Percentiles rank a stretch among this genome's conserved stretches.
These are phyloP conservation scores for Phaffia rhodozyma DNA, from an alignment of 1,284 basidiomycete species.

Conservation along the genomic window DNA sequence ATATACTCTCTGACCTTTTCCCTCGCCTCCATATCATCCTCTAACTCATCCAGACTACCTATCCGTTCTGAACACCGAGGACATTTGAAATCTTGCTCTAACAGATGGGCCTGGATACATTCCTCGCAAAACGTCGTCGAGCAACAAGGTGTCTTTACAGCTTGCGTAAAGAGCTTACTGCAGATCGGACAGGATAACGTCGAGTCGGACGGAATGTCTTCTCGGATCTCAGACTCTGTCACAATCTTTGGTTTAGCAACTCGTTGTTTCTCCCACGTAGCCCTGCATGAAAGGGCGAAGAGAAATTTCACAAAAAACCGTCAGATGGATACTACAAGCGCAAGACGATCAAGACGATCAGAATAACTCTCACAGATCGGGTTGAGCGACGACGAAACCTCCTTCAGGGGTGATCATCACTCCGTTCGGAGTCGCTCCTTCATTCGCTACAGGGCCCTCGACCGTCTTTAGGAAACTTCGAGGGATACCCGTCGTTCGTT, in stretches of 20 bases:
- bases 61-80: conserved; percentile 78
- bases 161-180: conserved; percentile 75
- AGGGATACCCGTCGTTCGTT: conserved; percentile 94
- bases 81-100: conserved; percentile 86
- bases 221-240: conserved; percentile 72
- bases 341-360: neutral
- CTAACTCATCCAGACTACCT: conserved; percentile 67
- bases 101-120: conserved; percentile 77
- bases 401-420: conserved; percentile 96
- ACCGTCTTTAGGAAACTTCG: conserved; percentile 94
- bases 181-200: conserved; percentile 75
- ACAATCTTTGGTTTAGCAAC: conserved; percentile 60
- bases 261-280: conserved; percentile 80
- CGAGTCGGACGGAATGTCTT: conserved; percentile 59
- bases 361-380: conserved; percentile 59
- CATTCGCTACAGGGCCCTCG: conserved; percentile 60
- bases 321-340: conserved; percentile 9
- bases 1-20: conserved; percentile 67
- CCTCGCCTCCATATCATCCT: conserved; percentile 63
- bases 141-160: conserved; percentile 85
- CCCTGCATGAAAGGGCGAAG: conserved; percentile 39
- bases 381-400: conserved; percentile 86
- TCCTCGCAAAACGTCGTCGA: conserved; percentile 83
- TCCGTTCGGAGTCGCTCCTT: conserved; percentile 55
- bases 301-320: neutral